Base-by-base conservation (phyloP, 768 basidiomycete species). In the Multifurca ochricompacta region DNA sequence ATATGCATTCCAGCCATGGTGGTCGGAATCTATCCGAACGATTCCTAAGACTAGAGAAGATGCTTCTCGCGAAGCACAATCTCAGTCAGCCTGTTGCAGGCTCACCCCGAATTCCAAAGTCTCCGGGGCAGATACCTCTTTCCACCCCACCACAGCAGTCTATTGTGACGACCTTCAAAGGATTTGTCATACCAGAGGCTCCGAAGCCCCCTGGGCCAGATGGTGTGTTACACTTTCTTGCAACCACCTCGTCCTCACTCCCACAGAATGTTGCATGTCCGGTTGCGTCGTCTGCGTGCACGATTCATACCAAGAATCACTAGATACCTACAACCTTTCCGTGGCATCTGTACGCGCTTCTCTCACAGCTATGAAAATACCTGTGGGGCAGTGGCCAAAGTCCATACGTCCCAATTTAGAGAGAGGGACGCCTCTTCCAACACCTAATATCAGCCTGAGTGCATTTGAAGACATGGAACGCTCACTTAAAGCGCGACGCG, bases 201-300 rank as follows among this genome's bases (percentile, higher is more conserved):
- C 88, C 88, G 0, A 74, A 68, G 40, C 73, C 77, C 2, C 88
- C 87, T 2, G 76, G 73, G 49, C 73, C 81, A 43, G 87, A 90
- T 65, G 87, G 87, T 84, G 58, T 23, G 77, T 66, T 11, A n/a
- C 23, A 6, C 19, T 21, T 45, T 53, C 16, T 32, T n/a, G 21
- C 40, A 28, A 40, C 36, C 35, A 35, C 35, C 19, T 36, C 37
- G 16, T 48, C 13, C 18, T 25, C 14, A 35, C n/a, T 18, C 4
- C 9, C 60, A 4, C 34, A 92, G 91, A 92, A 68, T 93, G 91
- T 68, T 95, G 91, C 72, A 94, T 94, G 91, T 91, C 90, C 2
- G 89, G 89, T 28, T 95, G 92, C 64, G 87, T 91, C 0, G 69
- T 93, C n/a, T 94, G 92, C 67, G 86, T 94, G 7, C 89, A 94